Conservation (phyloP, 805 yeast species). For the Kodamaea leandrae region DNA sequence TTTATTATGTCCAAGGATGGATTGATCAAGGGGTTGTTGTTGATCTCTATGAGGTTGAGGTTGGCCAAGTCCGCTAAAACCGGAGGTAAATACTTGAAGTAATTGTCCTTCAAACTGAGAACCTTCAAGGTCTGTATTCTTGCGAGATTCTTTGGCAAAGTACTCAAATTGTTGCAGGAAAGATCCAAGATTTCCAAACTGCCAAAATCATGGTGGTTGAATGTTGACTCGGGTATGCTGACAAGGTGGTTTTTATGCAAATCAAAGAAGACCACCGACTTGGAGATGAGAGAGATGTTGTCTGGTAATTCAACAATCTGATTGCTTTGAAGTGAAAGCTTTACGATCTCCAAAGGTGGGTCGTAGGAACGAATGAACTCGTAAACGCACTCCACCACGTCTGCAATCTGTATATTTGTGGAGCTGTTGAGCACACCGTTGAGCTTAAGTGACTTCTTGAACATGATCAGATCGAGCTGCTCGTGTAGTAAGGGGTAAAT, state of each 20-base stretch:
- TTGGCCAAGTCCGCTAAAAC: constrained; percentile 49
- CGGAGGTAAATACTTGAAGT: constrained; percentile 53
- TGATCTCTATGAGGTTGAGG: constrained; percentile 58
- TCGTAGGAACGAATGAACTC: constrained; percentile 13
- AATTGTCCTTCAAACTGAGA: constrained; percentile 60
- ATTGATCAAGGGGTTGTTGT: constrained; percentile 56
- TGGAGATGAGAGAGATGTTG: constrained; percentile 41
- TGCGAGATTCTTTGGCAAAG: constrained; percentile 37
- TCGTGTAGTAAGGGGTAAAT: constrained; percentile 13
- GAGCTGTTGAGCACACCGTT: constrained; percentile 4
- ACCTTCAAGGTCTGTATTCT: constrained; percentile 48
- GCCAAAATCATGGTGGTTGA: constrained; percentile 22
- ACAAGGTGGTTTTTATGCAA: constrained; percentile 58
- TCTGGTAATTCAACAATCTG: constrained; percentile 46
- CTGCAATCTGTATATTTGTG: constrained; percentile 4
- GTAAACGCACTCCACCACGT: constrained; percentile 14
- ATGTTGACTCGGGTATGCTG: constrained; percentile 46
- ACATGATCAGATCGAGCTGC: constrained; percentile 14
- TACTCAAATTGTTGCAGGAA: constrained; percentile 51
- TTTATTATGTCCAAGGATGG: constrained; percentile 40
- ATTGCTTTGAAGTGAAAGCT: constrained; percentile 56
- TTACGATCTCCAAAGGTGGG: constrained; percentile 31
- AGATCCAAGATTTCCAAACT: constrained; percentile 65
- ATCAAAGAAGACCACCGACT: constrained; percentile 56
- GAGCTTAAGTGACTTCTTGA: constrained; percentile 15